Base-by-base conservation (phyloP, 179 eudicot species). In the Nepenthes alata region DNA sequence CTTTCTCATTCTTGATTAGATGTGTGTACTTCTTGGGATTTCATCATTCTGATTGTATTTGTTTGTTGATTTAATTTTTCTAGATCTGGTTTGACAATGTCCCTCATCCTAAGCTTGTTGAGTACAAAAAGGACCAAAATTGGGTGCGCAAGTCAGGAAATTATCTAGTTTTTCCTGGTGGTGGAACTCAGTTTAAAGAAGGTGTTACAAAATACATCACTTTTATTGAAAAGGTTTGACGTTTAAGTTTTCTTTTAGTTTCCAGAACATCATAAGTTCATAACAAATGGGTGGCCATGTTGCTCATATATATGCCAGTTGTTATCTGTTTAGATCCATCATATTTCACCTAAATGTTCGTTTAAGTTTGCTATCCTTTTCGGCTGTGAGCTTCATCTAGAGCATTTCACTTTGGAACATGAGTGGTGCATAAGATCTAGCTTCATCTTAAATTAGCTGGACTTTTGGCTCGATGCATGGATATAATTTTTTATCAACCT, bases 31-130 rank as follows among this genome's bases (percentile, higher is more conserved):
- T 63, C 11, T 37, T 59, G 35, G 0, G 0, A 11, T 48, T 51
- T 51, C 55, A 13, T 12, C 14, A 34, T 13, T 58, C 48, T 53
- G n/a, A 14, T 15, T 25, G 25, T 52, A 41, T 35, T 12, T 13
- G 53, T 34, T 64, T 63, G 35, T 8, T 44, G 12, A 50, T 64
- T 44, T 34, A 6, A 15, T 34, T 55, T 62, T 39, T 7, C 53
- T 80, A 94, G 99, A 80, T 94, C 58, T 94, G 99, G 99, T 94
- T 80, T 71, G 70, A 81, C 71, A 94, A 94, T 81, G 99, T 90
- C 36, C 99, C 99, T 71, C 96, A 94, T 62, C 85, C 97, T 34
- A 94, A 83, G 83, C 96, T 94, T 36, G 99, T 90, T 7, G 97
- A 94, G 63, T 90, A 83, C 84, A 94, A 94, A 78, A 90, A 90